Evolutionary conservation across 306 rosid genomes (phyloP), one percentile per base, ranked within the genome.

Genomic region (Acacia confusa): DNA sequence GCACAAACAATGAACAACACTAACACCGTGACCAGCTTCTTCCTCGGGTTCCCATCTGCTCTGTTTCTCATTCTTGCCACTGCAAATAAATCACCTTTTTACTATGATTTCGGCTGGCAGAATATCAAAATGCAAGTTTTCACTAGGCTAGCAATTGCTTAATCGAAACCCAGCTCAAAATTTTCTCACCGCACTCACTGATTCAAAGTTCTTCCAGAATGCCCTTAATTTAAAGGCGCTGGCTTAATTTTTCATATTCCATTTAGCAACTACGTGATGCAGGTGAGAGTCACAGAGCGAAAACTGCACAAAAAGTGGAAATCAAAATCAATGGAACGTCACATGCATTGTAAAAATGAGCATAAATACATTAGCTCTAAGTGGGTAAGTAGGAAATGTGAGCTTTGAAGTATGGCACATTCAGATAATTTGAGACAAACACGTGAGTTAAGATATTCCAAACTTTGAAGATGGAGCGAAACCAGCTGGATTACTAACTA

Each of bases 61-160:
- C 90, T 88, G 84, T 89, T 89, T 82, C 89, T 83, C 94, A 86
- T 94, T 85, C 82, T 85, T 32, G 81, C 83, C 88, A 88, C 87
- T 86, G 53, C 85, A 85, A 75, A 76, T 36, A 76, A 77, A 74
- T 70, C 50, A 79, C 75, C 71, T 74, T 76, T 57, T 77, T 45
- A 79, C 75, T 69, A 72, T 76, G 69, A 78, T 75, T 67, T 82
- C 83, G 65, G 77, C 86, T 8, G 9, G 70, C 41, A 77, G 45
- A 77, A 50, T 52, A 25, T 48, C 16, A 63, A 78, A 72, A 27
- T 50, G 8, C 5, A 6, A 79, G 22, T 61, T 66, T n/a, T 45
- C 44, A 57, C 74, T 79, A 24, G 28, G 43, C 44, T 82, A 65
- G 22, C 57, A 76, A 82, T 73, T 72, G 75, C 48, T 79, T 45